Base-by-base conservation (phyloP, 1,284 basidiomycete species). In the Irpex rosettiformis region DNA sequence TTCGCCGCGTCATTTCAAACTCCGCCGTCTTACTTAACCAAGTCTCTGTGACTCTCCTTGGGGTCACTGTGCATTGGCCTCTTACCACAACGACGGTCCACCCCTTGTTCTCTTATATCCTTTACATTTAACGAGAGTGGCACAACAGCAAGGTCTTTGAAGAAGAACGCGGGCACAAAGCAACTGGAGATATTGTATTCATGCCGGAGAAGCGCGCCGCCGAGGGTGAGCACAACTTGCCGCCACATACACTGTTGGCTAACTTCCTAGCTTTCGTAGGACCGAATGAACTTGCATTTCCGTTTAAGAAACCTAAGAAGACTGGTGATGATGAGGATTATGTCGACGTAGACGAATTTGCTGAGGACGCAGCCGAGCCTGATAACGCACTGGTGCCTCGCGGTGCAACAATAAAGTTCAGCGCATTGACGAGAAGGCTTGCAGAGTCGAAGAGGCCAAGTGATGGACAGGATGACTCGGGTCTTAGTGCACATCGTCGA, bases 341-440 rank as follows among this genome's bases (percentile, higher is more conserved):
- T 61, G 62, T 83, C 22, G 79, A 85, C 47, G 75, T 83, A 22
- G 82, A 80, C 65, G 82, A 85, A 61, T 77, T 80, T 58, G 64
- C 58, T 4, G 63, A 79, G 73, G 54, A 78, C 73, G 63, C 82
- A 40, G 63, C 82, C 4, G 78, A 81, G 5, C 11, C 43, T 18
- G 76, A 79, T 59, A 74, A 78, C 1, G 73, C 82, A 42, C 74
- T 87, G 49, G 76, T 90, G 22, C 86, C 89, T 33, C 81, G 81
- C 30, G 79, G 81, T 43, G 86, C 88, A 16, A 93, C 87, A 8
- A 92, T 93, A 68, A 93, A 93, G 66, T 84, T 93, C 69, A 88
- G 83, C 65, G 90, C 89, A 2, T 75, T 93, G 37, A 88, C 86
- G 4, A 85, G 89, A 62, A 92, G 88, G 67, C 77, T 91, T 21